phyloP scores from a whole-genome alignment of 352 stramenopile genomes.

The Globisporangium takayamanum region DNA sequence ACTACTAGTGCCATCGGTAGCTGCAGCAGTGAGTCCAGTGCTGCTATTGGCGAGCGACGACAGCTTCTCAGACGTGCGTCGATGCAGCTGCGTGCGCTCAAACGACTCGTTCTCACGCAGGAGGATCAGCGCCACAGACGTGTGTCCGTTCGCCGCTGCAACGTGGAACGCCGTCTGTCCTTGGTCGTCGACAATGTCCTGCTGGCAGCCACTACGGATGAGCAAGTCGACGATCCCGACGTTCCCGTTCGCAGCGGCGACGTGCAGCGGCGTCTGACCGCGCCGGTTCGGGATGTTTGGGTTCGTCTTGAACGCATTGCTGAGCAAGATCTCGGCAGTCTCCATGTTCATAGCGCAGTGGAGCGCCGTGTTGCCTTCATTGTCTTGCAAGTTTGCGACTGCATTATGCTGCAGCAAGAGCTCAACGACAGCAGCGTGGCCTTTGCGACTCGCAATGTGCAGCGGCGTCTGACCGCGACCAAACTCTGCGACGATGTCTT shows the following conservation, averaged over 20 bases:
- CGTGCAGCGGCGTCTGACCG: conserved; percentile 66
- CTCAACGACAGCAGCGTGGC: conserved; percentile 53
- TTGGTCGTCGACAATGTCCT: conserved; percentile 76
- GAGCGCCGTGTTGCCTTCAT: conserved; percentile 76
- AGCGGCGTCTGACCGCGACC: conserved; percentile 64
- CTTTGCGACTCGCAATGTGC: conserved; percentile 69
- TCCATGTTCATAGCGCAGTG: conserved; percentile 63
- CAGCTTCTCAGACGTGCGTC: conserved; percentile 10
- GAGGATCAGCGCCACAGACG: conserved; percentile 58
- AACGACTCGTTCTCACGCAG: conserved; percentile 57
- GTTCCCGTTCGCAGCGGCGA: conserved; percentile 58
- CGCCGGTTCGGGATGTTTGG: conserved; percentile 74
- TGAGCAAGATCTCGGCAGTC: conserved; percentile 58
- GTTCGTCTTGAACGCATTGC: conserved; percentile 56
- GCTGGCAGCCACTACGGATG: conserved; percentile 58
- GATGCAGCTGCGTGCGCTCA: conserved; percentile 9
- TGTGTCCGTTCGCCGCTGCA: conserved; percentile 73
- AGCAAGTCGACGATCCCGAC: conserved; percentile 77
- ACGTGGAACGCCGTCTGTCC: conserved; percentile 80
- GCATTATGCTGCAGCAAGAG: conserved; percentile 61
- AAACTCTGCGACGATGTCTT: conserved; percentile 69
- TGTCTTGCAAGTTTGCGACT: conserved; percentile 66
- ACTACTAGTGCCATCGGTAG: not conserved
- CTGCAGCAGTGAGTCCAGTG: not conserved
- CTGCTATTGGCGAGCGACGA: not conserved